Percentiles rank a stretch among this genome's conserved stretches.
phyloP scores from a whole-genome alignment of 805 yeast genomes.

The Kodamaea restingae region DNA sequence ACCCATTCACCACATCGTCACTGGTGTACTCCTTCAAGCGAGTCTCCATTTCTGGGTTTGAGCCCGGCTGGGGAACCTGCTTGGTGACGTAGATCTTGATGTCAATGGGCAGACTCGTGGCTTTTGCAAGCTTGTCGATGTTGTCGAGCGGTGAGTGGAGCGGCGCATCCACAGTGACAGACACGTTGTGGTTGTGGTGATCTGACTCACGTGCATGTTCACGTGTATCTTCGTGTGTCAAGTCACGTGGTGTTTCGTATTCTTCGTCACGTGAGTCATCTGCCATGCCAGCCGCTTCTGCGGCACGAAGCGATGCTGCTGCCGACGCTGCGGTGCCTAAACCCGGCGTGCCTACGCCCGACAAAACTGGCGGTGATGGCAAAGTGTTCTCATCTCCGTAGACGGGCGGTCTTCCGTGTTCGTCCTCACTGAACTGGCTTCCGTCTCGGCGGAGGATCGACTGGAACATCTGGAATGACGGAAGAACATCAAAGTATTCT shows the following conservation, averaged over 20 bases:
- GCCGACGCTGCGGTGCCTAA: too few relatives aligned
- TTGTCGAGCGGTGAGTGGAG: constrained; percentile 51
- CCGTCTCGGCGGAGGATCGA: constrained; percentile 43
- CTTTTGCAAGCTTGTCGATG: constrained; percentile 45
- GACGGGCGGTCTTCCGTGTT: constrained; percentile 30
- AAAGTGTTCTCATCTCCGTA: too few relatives aligned
- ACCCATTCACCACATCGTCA: constrained; percentile 41
- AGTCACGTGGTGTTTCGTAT: too few relatives aligned
- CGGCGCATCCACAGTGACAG: constrained; percentile 16
- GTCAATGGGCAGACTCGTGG: constrained; percentile 40
- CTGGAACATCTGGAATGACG: constrained; percentile 67
- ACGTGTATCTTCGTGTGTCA: too few relatives aligned
- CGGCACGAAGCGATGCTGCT: too few relatives aligned
- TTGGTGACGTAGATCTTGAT: constrained; percentile 52
- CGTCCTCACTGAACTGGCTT: constrained; percentile 34
- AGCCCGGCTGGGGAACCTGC: constrained; percentile 44
- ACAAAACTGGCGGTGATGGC: too few relatives aligned
- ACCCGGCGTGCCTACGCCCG: too few relatives aligned
- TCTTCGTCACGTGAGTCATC: too few relatives aligned
- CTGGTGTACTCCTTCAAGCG: constrained; percentile 41
- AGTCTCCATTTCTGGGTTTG: constrained; percentile 38
- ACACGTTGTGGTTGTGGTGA: constrained; percentile 14
- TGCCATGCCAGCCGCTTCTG: too few relatives aligned
- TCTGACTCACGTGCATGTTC: too few relatives aligned
- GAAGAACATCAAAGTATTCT: constrained; percentile 53